These are phyloP conservation scores for Didymella exigua DNA, from an alignment of 2,329 filamentous ascomycete genomes.

Conservation along the genomic window DNA sequence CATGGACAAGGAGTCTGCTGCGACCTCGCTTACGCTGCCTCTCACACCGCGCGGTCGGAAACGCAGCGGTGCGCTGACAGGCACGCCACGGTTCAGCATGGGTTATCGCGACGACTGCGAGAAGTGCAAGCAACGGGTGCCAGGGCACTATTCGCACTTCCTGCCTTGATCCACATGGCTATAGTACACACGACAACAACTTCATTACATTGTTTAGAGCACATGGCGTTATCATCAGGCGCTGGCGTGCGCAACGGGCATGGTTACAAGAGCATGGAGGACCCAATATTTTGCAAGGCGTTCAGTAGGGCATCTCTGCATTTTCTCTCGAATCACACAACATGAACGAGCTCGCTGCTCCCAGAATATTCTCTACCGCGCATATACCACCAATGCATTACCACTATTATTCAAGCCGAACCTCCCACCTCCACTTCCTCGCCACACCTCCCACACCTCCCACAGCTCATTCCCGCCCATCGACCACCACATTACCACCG, in stretches of 20 bases:
- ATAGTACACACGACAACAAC: neutral
- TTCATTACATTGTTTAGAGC: neutral
- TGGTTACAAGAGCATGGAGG: constrained; percentile 43
- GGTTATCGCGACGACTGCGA: constrained; percentile 58
- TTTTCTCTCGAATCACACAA: neutral
- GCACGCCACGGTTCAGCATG: constrained; percentile 52
- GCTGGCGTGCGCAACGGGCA: neutral
- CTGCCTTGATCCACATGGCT: constrained; percentile 23
- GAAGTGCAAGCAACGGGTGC: constrained; percentile 55
- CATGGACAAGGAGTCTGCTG: constrained; percentile 27
- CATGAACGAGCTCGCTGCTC: neutral
- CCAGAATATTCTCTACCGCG: neutral
- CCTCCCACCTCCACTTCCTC: no score
- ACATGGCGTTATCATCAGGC: neutral
- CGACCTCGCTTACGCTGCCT: constrained; percentile 19
- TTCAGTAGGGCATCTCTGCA: neutral
- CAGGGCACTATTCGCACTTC: constrained; percentile 58
- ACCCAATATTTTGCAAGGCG: constrained; percentile 49
- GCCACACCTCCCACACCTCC: no score
- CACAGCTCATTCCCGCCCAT: no score
- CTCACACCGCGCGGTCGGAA: constrained; percentile 43
- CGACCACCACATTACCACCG: no score
- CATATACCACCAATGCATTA: neutral
- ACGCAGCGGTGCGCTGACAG: constrained; percentile 47
- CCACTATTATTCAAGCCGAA: neutral